Conservation (phyloP, 2,329 filamentous ascomycete species). For the Microsporum canis region DNA sequence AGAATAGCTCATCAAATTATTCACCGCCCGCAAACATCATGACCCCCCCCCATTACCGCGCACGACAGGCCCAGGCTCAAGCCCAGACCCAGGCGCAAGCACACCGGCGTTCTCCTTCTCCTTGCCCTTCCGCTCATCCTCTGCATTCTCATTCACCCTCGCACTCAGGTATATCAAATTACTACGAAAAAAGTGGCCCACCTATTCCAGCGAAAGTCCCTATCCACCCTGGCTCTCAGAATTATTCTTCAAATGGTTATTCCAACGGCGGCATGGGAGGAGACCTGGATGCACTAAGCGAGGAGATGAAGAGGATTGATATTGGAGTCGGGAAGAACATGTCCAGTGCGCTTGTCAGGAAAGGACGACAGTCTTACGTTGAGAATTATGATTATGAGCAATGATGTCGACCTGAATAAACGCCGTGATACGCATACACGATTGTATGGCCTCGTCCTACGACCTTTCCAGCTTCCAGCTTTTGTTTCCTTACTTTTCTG, state of each 20-base stretch:
- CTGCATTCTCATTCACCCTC: slow-evolving; percentile 17
- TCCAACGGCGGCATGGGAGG: slow-evolving; percentile 14
- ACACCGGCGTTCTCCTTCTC: slow-evolving; percentile 7
- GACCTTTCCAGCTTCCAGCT: neutral
- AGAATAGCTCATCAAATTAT: neutral
- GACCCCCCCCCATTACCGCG: slow-evolving; percentile 6
- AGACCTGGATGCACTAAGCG: slow-evolving; percentile 40
- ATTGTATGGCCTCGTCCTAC: neutral
- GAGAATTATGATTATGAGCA: slow-evolving; percentile 4
- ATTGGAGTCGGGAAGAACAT: slow-evolving; percentile 25
- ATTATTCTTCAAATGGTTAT: slow-evolving; percentile 22
- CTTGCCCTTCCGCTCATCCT: slow-evolving; percentile 23
- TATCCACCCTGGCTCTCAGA: slow-evolving; percentile 23
- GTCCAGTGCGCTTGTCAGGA: slow-evolving; percentile 3
- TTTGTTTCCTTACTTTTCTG: neutral
- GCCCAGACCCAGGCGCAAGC: slow-evolving; percentile 1
- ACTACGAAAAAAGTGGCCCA: slow-evolving; percentile 27
- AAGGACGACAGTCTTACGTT: slow-evolving; percentile 4
- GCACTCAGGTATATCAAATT: slow-evolving; percentile 13
- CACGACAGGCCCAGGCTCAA: neutral
- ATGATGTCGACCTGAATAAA: neutral
- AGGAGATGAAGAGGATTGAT: slow-evolving; percentile 45
- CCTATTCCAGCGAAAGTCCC: slow-evolving; percentile 36
- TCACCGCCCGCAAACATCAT: slow-evolving; percentile 5
- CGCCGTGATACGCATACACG: neutral